These are phyloP conservation scores for Penicillium bialowiezense DNA, from an alignment of 495 filamentous ascomycete species.

Conservation along the genomic window DNA sequence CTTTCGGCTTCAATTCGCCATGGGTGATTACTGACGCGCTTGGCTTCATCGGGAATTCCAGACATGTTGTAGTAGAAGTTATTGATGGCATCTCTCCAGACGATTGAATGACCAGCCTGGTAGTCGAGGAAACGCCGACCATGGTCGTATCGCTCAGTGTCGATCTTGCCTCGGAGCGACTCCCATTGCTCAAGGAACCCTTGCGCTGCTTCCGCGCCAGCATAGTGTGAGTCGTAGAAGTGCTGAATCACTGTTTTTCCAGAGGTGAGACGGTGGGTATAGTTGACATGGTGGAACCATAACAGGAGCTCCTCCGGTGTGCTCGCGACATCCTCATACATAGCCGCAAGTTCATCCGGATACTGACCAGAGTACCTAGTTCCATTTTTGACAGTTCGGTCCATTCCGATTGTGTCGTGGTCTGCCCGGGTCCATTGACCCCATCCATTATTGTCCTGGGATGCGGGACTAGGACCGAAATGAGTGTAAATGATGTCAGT, in stretches of 20 bases:
- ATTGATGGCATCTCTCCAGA: constrained; percentile 66
- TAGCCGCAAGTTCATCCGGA: constrained; percentile 52
- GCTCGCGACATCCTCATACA: constrained; percentile 58
- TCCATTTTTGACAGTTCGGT: constrained; percentile 64
- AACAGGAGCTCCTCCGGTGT: constrained; percentile 68
- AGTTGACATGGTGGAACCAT: constrained; percentile 76
- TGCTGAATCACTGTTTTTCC: constrained; percentile 73
- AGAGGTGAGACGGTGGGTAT: constrained; percentile 60
- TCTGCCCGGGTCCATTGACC: constrained; percentile 73
- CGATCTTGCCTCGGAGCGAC: constrained; percentile 52
- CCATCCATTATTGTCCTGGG: constrained; percentile 66
- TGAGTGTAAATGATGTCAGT: constrained; percentile 65
- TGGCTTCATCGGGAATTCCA: constrained; percentile 51
- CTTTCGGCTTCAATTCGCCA: constrained; percentile 64
- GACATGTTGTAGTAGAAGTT: constrained; percentile 61
- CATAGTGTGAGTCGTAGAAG: constrained; percentile 72
- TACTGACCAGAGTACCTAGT: constrained; percentile 67
- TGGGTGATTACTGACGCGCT: constrained; percentile 55
- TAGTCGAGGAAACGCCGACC: constrained; percentile 55
- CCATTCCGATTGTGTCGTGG: constrained; percentile 61
- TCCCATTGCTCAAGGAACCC: constrained; percentile 55
- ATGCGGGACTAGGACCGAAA: constrained; percentile 64
- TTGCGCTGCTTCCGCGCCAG: constrained; percentile 57
- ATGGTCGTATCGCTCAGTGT: constrained; percentile 59
- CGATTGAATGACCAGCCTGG: constrained; percentile 66